A percentile compares a stretch with the other conserved stretches of the same genome.
phyloP scores from a whole-genome alignment of 805 yeast genomes.

The Teunomyces atbi region DNA sequence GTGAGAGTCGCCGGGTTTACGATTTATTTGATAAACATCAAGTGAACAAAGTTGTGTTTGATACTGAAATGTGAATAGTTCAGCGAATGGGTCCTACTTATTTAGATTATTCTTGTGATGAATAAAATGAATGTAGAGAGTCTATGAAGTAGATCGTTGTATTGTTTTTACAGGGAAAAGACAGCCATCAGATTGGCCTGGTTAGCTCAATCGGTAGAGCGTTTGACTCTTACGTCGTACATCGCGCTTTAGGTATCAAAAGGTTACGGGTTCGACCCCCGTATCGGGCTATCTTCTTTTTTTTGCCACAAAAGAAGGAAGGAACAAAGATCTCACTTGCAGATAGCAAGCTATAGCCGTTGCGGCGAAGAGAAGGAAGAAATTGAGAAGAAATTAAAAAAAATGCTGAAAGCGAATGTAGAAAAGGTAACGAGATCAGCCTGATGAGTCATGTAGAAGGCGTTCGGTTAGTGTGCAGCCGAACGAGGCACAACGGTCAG shows the following conservation, averaged over 20 bases:
- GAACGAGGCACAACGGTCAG: no score
- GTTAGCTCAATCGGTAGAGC: slow-evolving; percentile 15
- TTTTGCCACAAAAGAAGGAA: not conserved
- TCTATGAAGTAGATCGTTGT: no score
- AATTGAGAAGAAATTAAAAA: not conserved
- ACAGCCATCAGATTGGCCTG: slow-evolving; percentile 9
- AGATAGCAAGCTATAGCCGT: no score
- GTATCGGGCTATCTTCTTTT: slow-evolving; percentile 14
- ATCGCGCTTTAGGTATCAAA: slow-evolving; percentile 11
- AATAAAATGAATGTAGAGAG: no score
- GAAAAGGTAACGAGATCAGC: not conserved
- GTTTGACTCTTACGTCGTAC: slow-evolving; percentile 9
- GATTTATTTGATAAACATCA: slow-evolving; percentile 51
- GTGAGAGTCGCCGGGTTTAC: slow-evolving; percentile 47
- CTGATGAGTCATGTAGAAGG: no score
- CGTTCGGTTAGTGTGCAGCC: no score
- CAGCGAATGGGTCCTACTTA: no score
- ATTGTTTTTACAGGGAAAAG: no score
- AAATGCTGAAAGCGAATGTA: not conserved
- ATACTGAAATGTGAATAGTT: slow-evolving; percentile 13
- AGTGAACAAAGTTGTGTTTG: slow-evolving; percentile 56
- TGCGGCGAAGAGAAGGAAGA: not conserved
- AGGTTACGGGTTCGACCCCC: slow-evolving; percentile 20
- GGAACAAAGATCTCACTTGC: no score
- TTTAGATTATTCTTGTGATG: no score